Evolutionary conservation across 257 asterid genomes (phyloP), one percentile per base, ranked within the genome.

Genomic region (Haberlea rhodopensis): DNA sequence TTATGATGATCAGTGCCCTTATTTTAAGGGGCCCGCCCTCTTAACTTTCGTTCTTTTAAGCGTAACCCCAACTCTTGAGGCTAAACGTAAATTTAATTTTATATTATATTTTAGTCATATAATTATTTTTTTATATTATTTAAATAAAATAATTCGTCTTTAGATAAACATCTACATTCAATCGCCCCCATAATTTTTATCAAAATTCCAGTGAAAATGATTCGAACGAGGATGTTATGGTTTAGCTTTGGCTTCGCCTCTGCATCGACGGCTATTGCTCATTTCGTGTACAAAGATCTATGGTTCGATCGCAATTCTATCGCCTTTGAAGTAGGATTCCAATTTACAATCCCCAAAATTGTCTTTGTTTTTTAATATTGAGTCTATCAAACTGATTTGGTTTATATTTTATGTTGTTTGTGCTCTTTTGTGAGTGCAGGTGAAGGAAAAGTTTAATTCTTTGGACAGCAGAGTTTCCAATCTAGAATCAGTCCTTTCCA

Each of bases 151-250:
- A n/a, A n/a, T n/a, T n/a, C n/a, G n/a, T n/a, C n/a, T n/a, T n/a
- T n/a, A n/a, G n/a, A n/a, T n/a, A n/a, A n/a, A n/a, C n/a, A n/a
- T n/a, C n/a, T n/a, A n/a, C n/a, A n/a, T n/a, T n/a, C n/a, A n/a
- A 40, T 40, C 19, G 15, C 49, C 15, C 19, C 19, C 49, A 40
- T 0, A n/a, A 15, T 40, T 40, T 40, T 40, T 15, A 40, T 15
- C 0, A 13, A 40, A 40, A 40, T 13, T 40, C 49, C 7, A 15
- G 19, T 0, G 49, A 73, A 63, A 64, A 88, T 88, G 89, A 80
- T 80, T 29, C 81, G 89, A 56, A 84, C 80, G 67, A 72, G 91
- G 63, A 67, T 84, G 65, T 21, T 77, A 62, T 88, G 96, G 95
- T 88, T 78, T 63, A 71, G 79, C 5, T 5, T 86, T 0, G 96